Conservation (phyloP, 306 rosid genomes). For the Trifolium fragiferum region DNA sequence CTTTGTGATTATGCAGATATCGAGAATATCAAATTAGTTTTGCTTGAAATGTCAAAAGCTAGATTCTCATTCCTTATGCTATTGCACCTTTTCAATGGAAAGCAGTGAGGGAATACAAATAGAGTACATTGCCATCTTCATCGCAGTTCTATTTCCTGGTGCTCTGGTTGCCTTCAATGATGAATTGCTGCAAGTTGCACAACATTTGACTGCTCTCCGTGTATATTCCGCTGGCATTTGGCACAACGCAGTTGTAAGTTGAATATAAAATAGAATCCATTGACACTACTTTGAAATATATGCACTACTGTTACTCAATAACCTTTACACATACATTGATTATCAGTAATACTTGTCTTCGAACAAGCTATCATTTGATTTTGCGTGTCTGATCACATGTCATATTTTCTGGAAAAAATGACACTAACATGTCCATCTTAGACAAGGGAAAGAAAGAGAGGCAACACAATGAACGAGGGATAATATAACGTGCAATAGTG, state of each 20-base stretch:
- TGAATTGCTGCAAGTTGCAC: conserved; percentile 58
- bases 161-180: conserved; percentile 80
- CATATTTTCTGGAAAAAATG: not conserved
- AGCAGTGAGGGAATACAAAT: conserved; percentile 82
- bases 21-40: conserved; percentile 42
- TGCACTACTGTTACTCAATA: conserved; percentile 10
- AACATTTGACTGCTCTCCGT: conserved; percentile 67
- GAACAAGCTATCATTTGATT: not conserved
- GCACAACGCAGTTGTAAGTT: conserved; percentile 93
- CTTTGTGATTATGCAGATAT: conserved; percentile 39
- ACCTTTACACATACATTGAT: not conserved
- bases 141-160: conserved; percentile 86
- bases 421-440: not conserved
- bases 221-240: conserved; percentile 90
- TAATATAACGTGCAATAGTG: not conserved
- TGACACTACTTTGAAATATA: conserved; percentile 32
- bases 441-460: conserved; percentile 12
- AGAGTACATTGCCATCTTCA: conserved; percentile 83
- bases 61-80: conserved; percentile 56
- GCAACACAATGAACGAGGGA: not conserved
- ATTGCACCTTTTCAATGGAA: conserved; percentile 55
- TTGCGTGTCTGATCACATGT: not conserved
- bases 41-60: conserved; percentile 49
- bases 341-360: conserved; percentile 9
- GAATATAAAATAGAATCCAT: conserved; percentile 30